These are phyloP conservation scores for Fistulinella staudtii DNA, from an alignment of 1,284 basidiomycete genomes.

Conservation along the genomic window DNA sequence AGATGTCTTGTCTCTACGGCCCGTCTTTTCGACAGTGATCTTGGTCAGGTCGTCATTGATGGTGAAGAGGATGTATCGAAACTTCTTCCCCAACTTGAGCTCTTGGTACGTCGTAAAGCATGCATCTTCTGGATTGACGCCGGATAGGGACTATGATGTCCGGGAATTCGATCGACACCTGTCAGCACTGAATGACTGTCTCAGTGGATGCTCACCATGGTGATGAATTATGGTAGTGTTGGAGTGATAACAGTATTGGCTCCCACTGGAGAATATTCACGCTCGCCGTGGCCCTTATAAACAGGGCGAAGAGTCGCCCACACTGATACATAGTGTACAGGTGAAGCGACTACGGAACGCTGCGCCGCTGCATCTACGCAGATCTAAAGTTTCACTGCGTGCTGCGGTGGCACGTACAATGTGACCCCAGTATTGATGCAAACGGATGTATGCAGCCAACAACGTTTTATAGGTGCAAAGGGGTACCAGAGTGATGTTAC, in stretches of 20 bases:
- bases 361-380: constrained; percentile 18
- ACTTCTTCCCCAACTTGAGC: constrained; percentile 81
- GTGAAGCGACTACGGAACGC: neutral
- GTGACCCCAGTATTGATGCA: too few species aligned
- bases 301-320: too few species aligned
- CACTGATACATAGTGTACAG: too few species aligned
- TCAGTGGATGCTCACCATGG: constrained; percentile 22
- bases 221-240: neutral
- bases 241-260: constrained; percentile 10
- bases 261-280: neutral
- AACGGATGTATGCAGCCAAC: too few species aligned
- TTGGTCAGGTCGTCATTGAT: constrained; percentile 68
- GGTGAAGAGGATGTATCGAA: constrained; percentile 85
- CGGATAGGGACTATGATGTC: constrained; percentile 58
- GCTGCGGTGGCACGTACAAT: constrained; percentile 1
- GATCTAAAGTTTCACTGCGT: constrained; percentile 6
- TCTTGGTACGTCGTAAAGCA: constrained; percentile 71
- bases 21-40: constrained; percentile 70
- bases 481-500: too few species aligned
- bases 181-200: too few species aligned
- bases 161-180: neutral
- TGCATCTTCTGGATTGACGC: constrained; percentile 58
- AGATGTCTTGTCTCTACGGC: neutral
- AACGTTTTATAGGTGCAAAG: too few species aligned
- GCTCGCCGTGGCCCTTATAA: neutral